Percentiles rank a stretch among this genome's conserved stretches.
These are phyloP conservation scores for Euphrasia arctica DNA, from an alignment of 305 asterid genomes.

Conservation along the genomic window DNA sequence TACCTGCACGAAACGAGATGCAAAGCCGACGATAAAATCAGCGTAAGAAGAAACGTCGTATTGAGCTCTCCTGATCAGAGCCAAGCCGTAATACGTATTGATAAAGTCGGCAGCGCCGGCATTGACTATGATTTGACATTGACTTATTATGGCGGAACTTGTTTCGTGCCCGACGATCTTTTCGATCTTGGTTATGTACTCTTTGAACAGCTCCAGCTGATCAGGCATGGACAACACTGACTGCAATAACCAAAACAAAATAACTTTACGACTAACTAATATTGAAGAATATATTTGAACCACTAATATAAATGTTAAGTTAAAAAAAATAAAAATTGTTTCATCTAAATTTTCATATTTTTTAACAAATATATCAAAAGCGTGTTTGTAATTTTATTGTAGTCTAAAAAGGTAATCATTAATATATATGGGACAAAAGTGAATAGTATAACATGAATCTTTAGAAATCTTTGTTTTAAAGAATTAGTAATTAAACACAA, in stretches of 20 bases:
- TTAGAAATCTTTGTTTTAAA: too few species aligned
- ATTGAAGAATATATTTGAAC: too few species aligned
- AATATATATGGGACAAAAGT: too few species aligned
- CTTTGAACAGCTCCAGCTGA: constrained; percentile 12
- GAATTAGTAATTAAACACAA: too few species aligned
- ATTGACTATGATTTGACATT: neutral
- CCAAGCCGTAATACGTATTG: neutral
- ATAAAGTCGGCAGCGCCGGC: constrained; percentile 1
- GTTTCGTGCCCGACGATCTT: neutral
- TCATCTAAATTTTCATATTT: too few species aligned
- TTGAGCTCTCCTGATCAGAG: neutral
- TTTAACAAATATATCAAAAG: too few species aligned
- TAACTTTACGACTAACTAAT: neutral
- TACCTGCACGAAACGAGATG: constrained; percentile 7
- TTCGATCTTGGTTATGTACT: neutral
- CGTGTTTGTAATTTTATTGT: too few species aligned
- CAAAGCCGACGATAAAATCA: constrained; percentile 2
- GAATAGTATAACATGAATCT: too few species aligned
- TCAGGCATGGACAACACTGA: constrained; percentile 8
- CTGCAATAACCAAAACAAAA: neutral
- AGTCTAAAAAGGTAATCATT: too few species aligned
- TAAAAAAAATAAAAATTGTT: too few species aligned
- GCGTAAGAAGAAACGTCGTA: constrained; percentile 5
- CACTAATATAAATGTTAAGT: too few species aligned
- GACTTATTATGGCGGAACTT: neutral